phyloP scores from a whole-genome alignment of 495 filamentous ascomycete species.

The Oidiodendron maius region DNA sequence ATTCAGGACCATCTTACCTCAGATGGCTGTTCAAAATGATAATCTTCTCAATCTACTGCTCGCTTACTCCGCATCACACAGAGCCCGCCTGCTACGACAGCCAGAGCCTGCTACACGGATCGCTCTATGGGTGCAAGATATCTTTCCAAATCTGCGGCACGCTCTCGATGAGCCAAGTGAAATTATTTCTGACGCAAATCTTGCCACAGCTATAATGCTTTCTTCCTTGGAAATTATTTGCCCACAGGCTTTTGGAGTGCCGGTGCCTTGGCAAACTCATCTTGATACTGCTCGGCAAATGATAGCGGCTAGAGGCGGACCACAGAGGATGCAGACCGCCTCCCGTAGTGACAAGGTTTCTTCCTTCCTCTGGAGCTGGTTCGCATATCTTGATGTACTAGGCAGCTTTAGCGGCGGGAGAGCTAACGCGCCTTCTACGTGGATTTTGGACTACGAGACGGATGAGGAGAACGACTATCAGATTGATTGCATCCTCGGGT shows the following conservation, averaged over 20 bases:
- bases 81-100: conserved; percentile 68
- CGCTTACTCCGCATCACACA: conserved; percentile 77
- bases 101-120: conserved; percentile 74
- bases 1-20: conserved; percentile 63
- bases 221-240: conserved; percentile 82
- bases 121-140: conserved; percentile 69
- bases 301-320: conserved; percentile 61
- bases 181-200: conserved; percentile 63
- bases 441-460: conserved; percentile 35
- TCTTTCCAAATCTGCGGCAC: conserved; percentile 66
- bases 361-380: conserved; percentile 81
- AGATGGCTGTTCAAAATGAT: conserved; percentile 61
- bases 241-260: conserved; percentile 65
- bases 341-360: conserved; percentile 53
- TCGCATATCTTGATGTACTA: conserved; percentile 79
- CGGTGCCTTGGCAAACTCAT: conserved; percentile 74
- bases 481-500: conserved; percentile 79
- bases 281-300: conserved; percentile 71
- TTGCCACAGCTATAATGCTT: conserved; percentile 84
- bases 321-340: conserved; percentile 40
- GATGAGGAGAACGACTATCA: conserved; percentile 51
- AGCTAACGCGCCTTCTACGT: conserved; percentile 33
- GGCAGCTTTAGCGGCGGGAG: conserved; percentile 69
- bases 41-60: conserved; percentile 75
- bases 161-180: conserved; percentile 55